Evolutionary conservation across 495 filamentous ascomycete species (phyloP), one percentile per base, ranked within the genome.

Genomic region (Recurvomyces mirabilis): DNA sequence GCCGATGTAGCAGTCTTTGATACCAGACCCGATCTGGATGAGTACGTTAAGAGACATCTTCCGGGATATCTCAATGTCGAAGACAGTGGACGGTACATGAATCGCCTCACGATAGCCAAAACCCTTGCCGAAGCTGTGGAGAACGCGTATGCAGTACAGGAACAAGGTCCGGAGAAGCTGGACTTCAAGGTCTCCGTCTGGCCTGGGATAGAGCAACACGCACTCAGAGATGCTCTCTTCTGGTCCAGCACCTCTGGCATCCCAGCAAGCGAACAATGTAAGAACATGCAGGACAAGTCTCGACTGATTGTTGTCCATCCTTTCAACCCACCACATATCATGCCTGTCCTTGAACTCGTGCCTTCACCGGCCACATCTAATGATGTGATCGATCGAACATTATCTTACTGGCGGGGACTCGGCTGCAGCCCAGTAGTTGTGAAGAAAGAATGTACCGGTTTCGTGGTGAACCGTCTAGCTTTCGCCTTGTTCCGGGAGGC

Each of bases 271-370:
- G 53, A 46, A 26, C 74, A 79, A 41, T 49, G 41, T 2, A 34
- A 38, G 11, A 30, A 58, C 1, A 63, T 72, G 59, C 36, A 56
- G 18, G 65, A 73, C 23, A 64, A 58, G 12, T 60, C 54, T 7
- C 61, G 74, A 1, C 51, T 79, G 3, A 43, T 78, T 0, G 67
- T 77, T 4, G 73, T 73, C 15, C 77, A 79, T 53, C 75, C 75
- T 0, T 81, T 74, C 48, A 79, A 80, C 30, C 77, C 73, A 14
- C 77, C 74, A 5, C 73, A 80, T 52, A 64, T 79, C 22, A 78
- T 80, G 68, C 75, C 76, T 0, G 51, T 79, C 0, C 58, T 79
- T n/a, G 74, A 79, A 56, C 57, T 78, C 41, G 76, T 78, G 1
- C 74, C 74, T 0, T 62, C 66, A 0, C 57, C 65, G 0, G 26